A percentile compares a stretch with the other conserved stretches of the same genome.
phyloP scores from a whole-genome alignment of 78 protist genomes.

The Dictyostelium purpureum region DNA sequence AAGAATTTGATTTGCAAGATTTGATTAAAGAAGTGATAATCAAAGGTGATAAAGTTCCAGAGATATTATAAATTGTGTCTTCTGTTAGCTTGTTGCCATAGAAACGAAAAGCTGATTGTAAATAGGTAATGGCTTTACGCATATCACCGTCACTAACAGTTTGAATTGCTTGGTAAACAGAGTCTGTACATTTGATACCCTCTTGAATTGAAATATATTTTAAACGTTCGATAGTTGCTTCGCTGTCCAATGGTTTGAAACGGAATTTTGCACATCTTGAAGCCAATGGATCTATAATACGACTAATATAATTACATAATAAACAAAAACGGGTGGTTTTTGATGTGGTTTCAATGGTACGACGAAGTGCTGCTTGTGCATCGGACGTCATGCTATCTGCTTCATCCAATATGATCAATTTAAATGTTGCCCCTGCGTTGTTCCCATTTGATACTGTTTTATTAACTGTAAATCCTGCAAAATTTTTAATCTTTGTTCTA shows the following conservation, averaged over 20 bases:
- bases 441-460: background rate
- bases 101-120: slow-evolving; percentile 90
- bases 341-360: slow-evolving; percentile 95
- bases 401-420: slow-evolving; percentile 98
- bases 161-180: slow-evolving; percentile 36
- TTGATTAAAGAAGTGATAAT: slow-evolving; percentile 9
- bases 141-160: slow-evolving; percentile 92
- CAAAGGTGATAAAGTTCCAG: slow-evolving; percentile 82
- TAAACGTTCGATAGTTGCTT: slow-evolving; percentile 76
- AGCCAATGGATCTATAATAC: slow-evolving; percentile 98
- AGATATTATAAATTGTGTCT: slow-evolving; percentile 35
- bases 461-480: slow-evolving; percentile 87
- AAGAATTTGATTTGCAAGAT: slow-evolving; percentile 48
- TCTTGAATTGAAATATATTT: slow-evolving; percentile 81
- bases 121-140: slow-evolving; percentile 91
- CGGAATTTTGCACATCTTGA: slow-evolving; percentile 99
- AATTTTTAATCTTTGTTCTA: slow-evolving; percentile 92
- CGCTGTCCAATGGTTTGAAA: slow-evolving; percentile 91
- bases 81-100: slow-evolving; percentile 6
- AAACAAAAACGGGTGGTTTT: slow-evolving; percentile 95
- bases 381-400: slow-evolving; percentile 98
- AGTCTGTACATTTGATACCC: slow-evolving; percentile 19
- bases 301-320: slow-evolving; percentile 92
- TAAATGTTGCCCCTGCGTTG: slow-evolving; percentile 75
- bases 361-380: slow-evolving; percentile 96